These are phyloP conservation scores for Vigna reflexopilosa DNA, from an alignment of 306 rosid genomes.

Conservation along the genomic window DNA sequence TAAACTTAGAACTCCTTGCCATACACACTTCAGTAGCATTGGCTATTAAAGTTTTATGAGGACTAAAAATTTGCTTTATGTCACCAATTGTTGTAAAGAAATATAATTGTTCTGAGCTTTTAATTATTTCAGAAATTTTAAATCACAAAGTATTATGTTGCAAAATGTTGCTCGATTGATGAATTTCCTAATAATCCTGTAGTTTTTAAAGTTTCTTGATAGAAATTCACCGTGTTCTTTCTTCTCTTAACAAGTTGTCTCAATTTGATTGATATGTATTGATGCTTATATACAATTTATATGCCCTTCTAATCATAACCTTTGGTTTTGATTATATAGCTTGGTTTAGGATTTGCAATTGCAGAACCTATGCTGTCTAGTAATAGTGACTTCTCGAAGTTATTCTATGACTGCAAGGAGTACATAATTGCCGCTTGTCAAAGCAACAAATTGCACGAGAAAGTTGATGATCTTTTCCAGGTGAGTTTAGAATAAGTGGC, in stretches of 20 bases:
- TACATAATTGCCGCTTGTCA: constrained; percentile 69
- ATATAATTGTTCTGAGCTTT: not conserved
- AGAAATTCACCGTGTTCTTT: constrained; percentile 26
- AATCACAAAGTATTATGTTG: not conserved
- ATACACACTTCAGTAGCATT: not conserved
- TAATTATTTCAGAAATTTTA: constrained; percentile 7
- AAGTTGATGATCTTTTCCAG: constrained; percentile 86
- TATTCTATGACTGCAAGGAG: constrained; percentile 92
- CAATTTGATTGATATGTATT: not conserved
- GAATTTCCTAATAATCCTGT: constrained; percentile 2
- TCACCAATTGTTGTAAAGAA: constrained; percentile 1
- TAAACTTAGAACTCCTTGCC: not conserved
- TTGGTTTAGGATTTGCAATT: constrained; percentile 82
- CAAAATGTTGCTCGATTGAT: not conserved
- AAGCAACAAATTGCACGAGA: constrained; percentile 61
- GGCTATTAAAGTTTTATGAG: not conserved
- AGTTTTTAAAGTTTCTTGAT: constrained; percentile 9
- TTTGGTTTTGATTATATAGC: constrained; percentile 63
- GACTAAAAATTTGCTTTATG: constrained; percentile 5
- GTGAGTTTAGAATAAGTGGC: constrained; percentile 52
- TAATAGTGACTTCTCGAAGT: constrained; percentile 73
- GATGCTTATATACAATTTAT: constrained; percentile 8
- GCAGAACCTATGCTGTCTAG: constrained; percentile 71
- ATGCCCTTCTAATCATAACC: constrained; percentile 51
- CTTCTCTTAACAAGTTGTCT: constrained; percentile 4